Base-by-base conservation (phyloP, 1,284 basidiomycete species). In the Apiotrichum laibachii region DNA sequence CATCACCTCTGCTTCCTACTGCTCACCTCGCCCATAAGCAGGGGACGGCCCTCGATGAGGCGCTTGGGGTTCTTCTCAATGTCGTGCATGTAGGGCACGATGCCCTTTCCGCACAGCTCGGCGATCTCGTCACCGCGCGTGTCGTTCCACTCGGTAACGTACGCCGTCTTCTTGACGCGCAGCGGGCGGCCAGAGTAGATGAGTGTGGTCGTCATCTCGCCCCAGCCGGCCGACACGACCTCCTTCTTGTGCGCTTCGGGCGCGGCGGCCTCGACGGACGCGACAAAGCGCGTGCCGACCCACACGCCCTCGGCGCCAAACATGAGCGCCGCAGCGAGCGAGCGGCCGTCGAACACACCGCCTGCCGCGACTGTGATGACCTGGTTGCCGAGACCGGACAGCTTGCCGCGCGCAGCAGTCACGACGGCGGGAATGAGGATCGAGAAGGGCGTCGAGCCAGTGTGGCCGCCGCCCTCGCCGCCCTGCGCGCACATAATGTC, bases 251-350 rank as follows among this genome's bases (percentile, higher is more conserved):
- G 92, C 61, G 82, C 82, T 73, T 88, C 86, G 2, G 89, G 87
- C 6, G 92, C 92, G 39, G 82, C 83, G 37, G 91, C 90, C 76
- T 63, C 62, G 11, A 47, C 48, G 11, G 59, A 63, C 18, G 92
- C 92, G 31, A 96, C 90, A 72, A 96, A 96, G 44, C 92, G 85
- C 2, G 89, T 91, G 42, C 92, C 92, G 56, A 92, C 89, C 90
- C 91, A 92, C 76, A 92, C 80, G 80, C 85, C 90, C 68, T 89
- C 82, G 34, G 90, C 90, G 64, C 91, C 91, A 83, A 86, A 92
- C 72, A 86, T 82, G 54, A 93, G 78, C 69, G 90, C 88, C 18
- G 90, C 89, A 13, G 90, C 91, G n/a, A 94, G 82, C 54, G 88
- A 84, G 55, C 90, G 83, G 8, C 92, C 92, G 67, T 92, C 89